Base-by-base conservation (phyloP, 2,329 filamentous ascomycete genomes). In the Xylariaceae sp. region DNA sequence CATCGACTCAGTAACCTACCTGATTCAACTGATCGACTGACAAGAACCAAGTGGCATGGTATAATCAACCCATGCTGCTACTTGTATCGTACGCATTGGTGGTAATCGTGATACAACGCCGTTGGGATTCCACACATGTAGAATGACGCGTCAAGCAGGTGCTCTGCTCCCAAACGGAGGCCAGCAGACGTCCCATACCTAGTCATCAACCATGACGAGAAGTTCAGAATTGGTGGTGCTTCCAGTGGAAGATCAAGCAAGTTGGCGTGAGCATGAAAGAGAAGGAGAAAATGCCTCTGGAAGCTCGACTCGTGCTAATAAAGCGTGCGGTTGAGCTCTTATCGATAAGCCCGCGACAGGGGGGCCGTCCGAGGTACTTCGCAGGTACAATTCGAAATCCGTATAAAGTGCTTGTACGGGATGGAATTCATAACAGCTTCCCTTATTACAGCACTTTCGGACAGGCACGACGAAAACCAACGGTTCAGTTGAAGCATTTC, bases 1-100 rank as follows among this genome's bases (percentile, higher is more conserved):
- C 50, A 51, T 23, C 52, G 52, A 51, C 23, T n/a, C 23, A 7
- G 30, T 60, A 56, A 49, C 45, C n/a, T 51, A 39, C 50, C 34
- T 52, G 47, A 35, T 45, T 13, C 41, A 52, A 61, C 23, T 30
- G 23, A 30, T 30, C 23, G 23, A 30, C 23, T 30, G 23, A 30
- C 23, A 30, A 30, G 23, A 30, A 30, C 23, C 23, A 30, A 30
- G 23, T 30, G 23, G 23, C 23, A 30, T 30, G 23, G 23, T 50
- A 4, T 34, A 55, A 52, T 51, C 17, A 2, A 50, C 47, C 13
- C 23, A 51, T 17, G 47, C 39, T 3, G 15, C 49, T 9, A 61
- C 30, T 37, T 34, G 7, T 35, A 45, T 30, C 23, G 17, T 17
- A n/a, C 54, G 10, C 11, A 15, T 41, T 41, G 37, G 35, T 18